phyloP scores from a whole-genome alignment of 306 rosid species.

The Inga laurina region DNA sequence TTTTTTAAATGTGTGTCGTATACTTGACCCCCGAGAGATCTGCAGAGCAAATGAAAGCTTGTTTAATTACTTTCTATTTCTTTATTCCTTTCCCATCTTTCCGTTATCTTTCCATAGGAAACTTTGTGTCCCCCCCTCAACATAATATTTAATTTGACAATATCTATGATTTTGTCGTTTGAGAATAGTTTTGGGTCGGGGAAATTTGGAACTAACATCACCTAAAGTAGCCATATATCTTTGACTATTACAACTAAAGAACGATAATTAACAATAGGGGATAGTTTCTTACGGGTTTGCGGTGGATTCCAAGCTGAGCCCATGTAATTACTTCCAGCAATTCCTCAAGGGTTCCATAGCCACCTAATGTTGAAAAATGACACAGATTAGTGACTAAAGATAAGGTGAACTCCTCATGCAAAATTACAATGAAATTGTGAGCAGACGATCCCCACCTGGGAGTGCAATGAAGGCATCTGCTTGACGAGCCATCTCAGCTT shows the following conservation, averaged over 20 bases:
- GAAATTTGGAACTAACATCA: conserved; percentile 27
- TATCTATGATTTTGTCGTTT: not conserved
- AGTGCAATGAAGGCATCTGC: conserved; percentile 99
- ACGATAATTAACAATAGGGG: not conserved
- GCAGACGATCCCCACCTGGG: conserved; percentile 59
- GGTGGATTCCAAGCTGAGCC: conserved; percentile 99
- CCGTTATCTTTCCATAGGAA: conserved; percentile 25
- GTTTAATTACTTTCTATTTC: not conserved
- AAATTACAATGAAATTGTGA: not conserved
- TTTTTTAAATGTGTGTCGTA: not conserved
- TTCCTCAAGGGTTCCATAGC: conserved; percentile 98
- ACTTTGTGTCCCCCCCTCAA: not conserved
- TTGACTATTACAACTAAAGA: not conserved
- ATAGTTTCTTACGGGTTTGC: conserved; percentile 75
- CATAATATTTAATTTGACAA: not conserved
- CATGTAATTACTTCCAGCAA: conserved; percentile 97
- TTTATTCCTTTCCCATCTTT: conserved; percentile 42
- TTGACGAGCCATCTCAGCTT: conserved; percentile 98
- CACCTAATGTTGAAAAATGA: conserved; percentile 53
- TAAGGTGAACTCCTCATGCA: no score
- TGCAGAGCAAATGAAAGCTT: conserved; percentile 25
- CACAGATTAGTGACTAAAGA: not conserved
- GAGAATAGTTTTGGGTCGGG: conserved; percentile 30
- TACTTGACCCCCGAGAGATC: conserved; percentile 31
- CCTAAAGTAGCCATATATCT: not conserved